These are phyloP conservation scores for Xylariaceae sp. DNA, from an alignment of 2,329 filamentous ascomycete genomes.

Conservation along the genomic window DNA sequence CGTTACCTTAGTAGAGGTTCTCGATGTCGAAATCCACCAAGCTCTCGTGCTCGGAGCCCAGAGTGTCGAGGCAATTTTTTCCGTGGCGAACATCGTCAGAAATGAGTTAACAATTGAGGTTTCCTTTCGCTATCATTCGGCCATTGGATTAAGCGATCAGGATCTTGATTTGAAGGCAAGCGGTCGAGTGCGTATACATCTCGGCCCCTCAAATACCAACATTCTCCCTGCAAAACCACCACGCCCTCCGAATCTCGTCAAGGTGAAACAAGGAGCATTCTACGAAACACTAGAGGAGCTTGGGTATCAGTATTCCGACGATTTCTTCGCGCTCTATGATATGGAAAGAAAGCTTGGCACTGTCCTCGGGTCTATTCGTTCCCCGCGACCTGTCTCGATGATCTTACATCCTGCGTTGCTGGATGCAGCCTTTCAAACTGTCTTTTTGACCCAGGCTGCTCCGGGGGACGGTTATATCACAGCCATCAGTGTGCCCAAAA, in stretches of 20 bases:
- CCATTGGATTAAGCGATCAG: neutral
- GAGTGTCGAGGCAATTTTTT: conserved; percentile 8
- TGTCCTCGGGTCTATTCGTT: conserved; percentile 11
- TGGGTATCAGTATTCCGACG: conserved; percentile 17
- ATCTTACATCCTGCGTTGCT: conserved; percentile 22
- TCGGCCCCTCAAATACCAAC: conserved; percentile 2
- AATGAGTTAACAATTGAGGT: conserved; percentile 1
- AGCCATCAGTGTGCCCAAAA: conserved; percentile 13
- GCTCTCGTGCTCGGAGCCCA: conserved; percentile 11
- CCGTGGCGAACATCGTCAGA: neutral
- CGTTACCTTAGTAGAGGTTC: conserved; percentile 5
- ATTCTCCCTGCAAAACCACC: conserved; percentile 5
- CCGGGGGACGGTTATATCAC: conserved; percentile 11
- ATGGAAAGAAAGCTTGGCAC: conserved; percentile 14
- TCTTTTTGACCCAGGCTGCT: conserved; percentile 10
- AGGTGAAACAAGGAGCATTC: conserved; percentile 8
- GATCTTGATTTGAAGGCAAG: neutral
- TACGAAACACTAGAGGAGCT: conserved; percentile 13
- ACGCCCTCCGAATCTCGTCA: conserved; percentile 1
- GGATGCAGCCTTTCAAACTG: conserved; percentile 24
- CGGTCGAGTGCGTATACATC: neutral
- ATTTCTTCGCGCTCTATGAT: conserved; percentile 13
- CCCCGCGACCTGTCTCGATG: conserved; percentile 1
- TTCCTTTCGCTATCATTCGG: conserved; percentile 5
- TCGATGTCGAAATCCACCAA: conserved; percentile 6